These are phyloP conservation scores for Arachnopeziza araneosa DNA, from an alignment of 2,329 filamentous ascomycete species.

Conservation along the genomic window DNA sequence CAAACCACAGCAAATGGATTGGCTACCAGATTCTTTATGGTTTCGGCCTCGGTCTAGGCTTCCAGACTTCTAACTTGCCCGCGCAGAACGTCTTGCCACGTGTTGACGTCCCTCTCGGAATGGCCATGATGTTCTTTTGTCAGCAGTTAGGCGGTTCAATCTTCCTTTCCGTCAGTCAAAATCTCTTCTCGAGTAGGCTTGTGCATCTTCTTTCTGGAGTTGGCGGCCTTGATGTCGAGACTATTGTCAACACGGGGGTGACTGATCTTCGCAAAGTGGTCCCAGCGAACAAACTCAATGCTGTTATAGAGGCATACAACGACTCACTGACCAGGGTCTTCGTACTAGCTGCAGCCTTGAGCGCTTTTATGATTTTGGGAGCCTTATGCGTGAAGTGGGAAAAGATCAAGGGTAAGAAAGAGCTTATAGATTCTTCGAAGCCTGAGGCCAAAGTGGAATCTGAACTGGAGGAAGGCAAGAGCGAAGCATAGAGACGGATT, in stretches of 20 bases:
- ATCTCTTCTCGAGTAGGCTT: conserved; percentile 38
- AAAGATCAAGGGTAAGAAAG: conserved; percentile 1
- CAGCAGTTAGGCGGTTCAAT: conserved; percentile 31
- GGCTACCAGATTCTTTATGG: conserved; percentile 21
- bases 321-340: background rate
- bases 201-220: conserved; percentile 40
- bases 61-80: conserved; percentile 17
- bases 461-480: background rate
- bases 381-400: conserved; percentile 2
- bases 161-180: conserved; percentile 29
- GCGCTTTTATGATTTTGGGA: background rate
- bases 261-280: background rate
- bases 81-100: conserved; percentile 17
- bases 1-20: conserved; percentile 31
- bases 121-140: conserved; percentile 27
- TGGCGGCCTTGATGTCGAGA: conserved; percentile 34
- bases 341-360: background rate
- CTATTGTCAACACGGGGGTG: background rate
- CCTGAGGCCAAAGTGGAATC: background rate
- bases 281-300: background rate
- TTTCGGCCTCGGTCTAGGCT: conserved; percentile 20
- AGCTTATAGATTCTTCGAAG: background rate
- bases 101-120: conserved; percentile 21
- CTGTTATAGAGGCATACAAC: conserved; percentile 1
- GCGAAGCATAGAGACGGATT: background rate